Evolutionary conservation across 73 alveolate species (phyloP), one percentile per base, ranked within the genome.

Genomic region (Paraurostyla sp.): DNA sequence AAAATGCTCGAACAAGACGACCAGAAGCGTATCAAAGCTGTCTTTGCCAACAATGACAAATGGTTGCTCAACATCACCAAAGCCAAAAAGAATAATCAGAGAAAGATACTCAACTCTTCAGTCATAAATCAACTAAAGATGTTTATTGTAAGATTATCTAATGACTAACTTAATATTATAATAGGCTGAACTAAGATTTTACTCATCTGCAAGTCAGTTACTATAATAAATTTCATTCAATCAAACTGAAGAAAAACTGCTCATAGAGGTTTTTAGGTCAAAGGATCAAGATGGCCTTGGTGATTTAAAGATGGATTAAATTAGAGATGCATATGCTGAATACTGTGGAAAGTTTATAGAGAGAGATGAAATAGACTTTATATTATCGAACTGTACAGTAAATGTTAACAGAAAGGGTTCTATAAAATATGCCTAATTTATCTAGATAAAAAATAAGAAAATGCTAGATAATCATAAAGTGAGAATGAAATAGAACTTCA

Each of bases 1-100:
- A 78, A 78, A 54, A 23, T 78, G 49, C 62, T 78, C 15, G 76
- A 51, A 15, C 23, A 1, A 25, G 78, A 78, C 40, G 48, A 15
- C 4, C 68, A 51, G 0, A 78, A 78, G 43, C 63, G 78, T 2
- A 78, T 54, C 27, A 54, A 78, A 36, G 89, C 89, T 6, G 89
- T 78, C 22, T 51, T 38, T 6, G 89, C 80, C n/a, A 11, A 51
- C 3, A 78, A 78, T 51, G 78, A 54, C 40, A 78, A 52, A 38
- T 78, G 89, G 89, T 36, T 78, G 40, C 89, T 78, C 15, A 54
- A 51, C 35, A 29, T 51, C 2, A 78, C 89, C 13, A 78, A 51
- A 35, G 54, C 89, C 27, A 78, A 45, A 27, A 78, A 41, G 40
- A 25, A 23, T 48, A 78, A 51, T 32, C 30, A 78, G 32, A 50